Conservation (phyloP, 2,329 filamentous ascomycete species). For the Aspergillus sp. region DNA sequence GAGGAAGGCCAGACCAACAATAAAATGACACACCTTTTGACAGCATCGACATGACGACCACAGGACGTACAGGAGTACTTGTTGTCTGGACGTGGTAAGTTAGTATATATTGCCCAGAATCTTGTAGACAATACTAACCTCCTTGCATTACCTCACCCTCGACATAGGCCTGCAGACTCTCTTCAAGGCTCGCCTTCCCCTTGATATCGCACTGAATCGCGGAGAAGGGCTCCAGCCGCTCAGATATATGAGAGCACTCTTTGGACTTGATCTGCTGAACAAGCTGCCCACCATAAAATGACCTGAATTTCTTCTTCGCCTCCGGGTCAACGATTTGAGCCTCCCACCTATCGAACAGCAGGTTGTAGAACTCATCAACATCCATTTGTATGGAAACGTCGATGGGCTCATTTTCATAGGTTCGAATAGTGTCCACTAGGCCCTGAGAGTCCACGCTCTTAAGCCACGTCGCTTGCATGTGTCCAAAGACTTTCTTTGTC, state of each 20-base stretch:
- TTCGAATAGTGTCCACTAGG: constrained; percentile 67
- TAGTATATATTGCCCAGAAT: no score
- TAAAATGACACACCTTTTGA: constrained; percentile 54
- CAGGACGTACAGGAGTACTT: constrained; percentile 96
- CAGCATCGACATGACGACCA: constrained; percentile 79
- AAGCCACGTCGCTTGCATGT: constrained; percentile 72
- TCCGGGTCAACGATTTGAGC: constrained; percentile 59
- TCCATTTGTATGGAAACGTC: constrained; percentile 93
- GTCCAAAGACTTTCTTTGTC: constrained; percentile 72
- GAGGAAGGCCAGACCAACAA: constrained; percentile 1
- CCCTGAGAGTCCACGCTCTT: constrained; percentile 63
- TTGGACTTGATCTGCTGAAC: constrained; percentile 94
- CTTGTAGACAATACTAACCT: constrained; percentile 48
- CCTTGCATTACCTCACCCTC: constrained; percentile 95
- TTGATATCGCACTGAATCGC: constrained; percentile 96
- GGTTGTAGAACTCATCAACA: constrained; percentile 93
- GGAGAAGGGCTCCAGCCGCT: constrained; percentile 80
- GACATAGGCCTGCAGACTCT: constrained; percentile 90
- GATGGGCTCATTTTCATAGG: constrained; percentile 71
- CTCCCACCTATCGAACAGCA: constrained; percentile 87
- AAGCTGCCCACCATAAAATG: constrained; percentile 83
- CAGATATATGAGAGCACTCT: constrained; percentile 88
- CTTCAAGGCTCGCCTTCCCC: constrained; percentile 71
- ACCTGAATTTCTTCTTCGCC: constrained; percentile 64
- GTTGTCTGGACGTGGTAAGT: constrained; percentile 55